phyloP scores from a whole-genome alignment of 257 asterid genomes.

The Petunia axillaris region DNA sequence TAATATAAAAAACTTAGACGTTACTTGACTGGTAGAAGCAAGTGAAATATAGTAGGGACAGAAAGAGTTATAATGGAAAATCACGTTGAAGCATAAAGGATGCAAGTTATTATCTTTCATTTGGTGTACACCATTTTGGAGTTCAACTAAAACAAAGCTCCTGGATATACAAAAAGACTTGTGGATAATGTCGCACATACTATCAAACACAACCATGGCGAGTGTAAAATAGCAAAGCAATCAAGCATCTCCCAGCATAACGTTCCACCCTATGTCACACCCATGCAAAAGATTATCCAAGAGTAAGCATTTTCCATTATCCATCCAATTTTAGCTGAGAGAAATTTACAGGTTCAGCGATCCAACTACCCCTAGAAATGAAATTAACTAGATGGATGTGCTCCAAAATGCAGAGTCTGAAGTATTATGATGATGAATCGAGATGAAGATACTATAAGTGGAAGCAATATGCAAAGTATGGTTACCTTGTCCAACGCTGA shows the following conservation, averaged over 20 bases:
- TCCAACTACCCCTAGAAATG: conserved; percentile 1
- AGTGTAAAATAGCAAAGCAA: background rate
- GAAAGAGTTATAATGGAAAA: conserved; percentile 1
- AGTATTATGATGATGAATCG: background rate
- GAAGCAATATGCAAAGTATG: background rate
- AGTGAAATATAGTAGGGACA: background rate
- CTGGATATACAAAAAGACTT: background rate
- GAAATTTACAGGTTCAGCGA: background rate
- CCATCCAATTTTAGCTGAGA: background rate
- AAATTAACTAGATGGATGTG: background rate
- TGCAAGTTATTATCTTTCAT: background rate
- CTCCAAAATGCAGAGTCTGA: background rate
- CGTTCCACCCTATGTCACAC: background rate
- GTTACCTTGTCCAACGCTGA: conserved; percentile 82
- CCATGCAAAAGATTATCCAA: conserved; percentile 1
- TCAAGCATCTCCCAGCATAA: background rate
- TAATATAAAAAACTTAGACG: background rate
- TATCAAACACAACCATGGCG: background rate
- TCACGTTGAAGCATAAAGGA: background rate
- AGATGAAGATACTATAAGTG: background rate
- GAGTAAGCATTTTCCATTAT: background rate
- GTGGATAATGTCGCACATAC: background rate
- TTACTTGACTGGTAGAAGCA: conserved; percentile 17
- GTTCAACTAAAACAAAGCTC: background rate
- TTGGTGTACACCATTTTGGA: background rate